A percentile compares a stretch with the other conserved stretches of the same genome.
These are phyloP conservation scores for Didymella lethalis DNA, from an alignment of 2,329 filamentous ascomycete genomes.

Conservation along the genomic window DNA sequence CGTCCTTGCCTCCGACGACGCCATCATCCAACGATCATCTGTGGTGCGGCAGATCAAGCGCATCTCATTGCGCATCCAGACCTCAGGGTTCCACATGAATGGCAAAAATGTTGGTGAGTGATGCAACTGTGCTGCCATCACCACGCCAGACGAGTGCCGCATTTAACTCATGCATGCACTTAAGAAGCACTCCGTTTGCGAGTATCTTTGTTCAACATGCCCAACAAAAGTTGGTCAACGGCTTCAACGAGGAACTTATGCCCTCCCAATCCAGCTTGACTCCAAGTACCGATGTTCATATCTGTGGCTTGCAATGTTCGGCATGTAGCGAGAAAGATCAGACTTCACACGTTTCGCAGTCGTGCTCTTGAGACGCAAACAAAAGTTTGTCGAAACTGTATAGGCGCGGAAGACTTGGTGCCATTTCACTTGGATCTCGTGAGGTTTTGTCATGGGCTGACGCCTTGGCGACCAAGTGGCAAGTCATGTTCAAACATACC, in stretches of 20 bases:
- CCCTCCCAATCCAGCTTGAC: not conserved
- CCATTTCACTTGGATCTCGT: slow-evolving; percentile 7
- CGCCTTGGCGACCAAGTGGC: slow-evolving; percentile 5
- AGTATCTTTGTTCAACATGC: slow-evolving; percentile 6
- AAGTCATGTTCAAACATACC: slow-evolving; percentile 7
- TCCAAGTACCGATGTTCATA: not conserved
- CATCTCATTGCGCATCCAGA: slow-evolving; percentile 18
- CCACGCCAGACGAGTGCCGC: slow-evolving; percentile 7
- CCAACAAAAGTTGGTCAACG: slow-evolving; percentile 12
- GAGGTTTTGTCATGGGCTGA: not conserved
- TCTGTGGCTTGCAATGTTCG: slow-evolving; percentile 1
- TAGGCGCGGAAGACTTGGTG: slow-evolving; percentile 4
- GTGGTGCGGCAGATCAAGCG: slow-evolving; percentile 21
- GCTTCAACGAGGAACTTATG: not conserved
- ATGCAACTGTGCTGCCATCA: slow-evolving; percentile 15
- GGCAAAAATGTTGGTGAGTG: slow-evolving; percentile 13
- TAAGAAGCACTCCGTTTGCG: slow-evolving; percentile 10
- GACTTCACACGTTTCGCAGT: slow-evolving; percentile 13
- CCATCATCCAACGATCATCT: slow-evolving; percentile 12
- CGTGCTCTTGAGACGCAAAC: slow-evolving; percentile 18
- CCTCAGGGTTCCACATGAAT: slow-evolving; percentile 16
- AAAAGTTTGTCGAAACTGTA: slow-evolving; percentile 9
- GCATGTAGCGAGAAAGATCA: not conserved
- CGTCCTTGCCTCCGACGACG: slow-evolving; percentile 18
- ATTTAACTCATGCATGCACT: slow-evolving; percentile 15